Evolutionary conservation across 2,329 filamentous ascomycete species (phyloP), one percentile per base, ranked within the genome.

Genomic region (Ceratocystis diversiconidia): DNA sequence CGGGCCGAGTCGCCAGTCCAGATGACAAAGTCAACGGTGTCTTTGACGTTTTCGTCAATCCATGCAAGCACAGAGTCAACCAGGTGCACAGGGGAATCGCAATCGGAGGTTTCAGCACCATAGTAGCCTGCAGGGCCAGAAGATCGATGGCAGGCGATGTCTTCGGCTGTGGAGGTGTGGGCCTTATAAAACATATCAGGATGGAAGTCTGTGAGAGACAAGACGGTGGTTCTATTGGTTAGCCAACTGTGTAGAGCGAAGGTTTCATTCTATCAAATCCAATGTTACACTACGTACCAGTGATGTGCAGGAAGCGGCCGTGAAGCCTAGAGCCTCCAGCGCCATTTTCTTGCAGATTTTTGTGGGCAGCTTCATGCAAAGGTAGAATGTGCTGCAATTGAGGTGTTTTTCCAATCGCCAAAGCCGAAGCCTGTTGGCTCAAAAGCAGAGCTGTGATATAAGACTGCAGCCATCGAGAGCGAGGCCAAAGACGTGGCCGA

Each of bases 1-100:
- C 91, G 84, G 22, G 89, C 90, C 41, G 88, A 92, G 74, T 96
- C 91, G 69, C 91, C 91, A 1, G 92, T 96, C 91, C 91, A 96
- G 61, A 96, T 79, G 62, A 96, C 86, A 73, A 96, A 96, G 74
- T 96, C 91, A 69, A 96, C 82, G 2, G 85, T 76, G 72, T 92
- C 87, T 72, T 83, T 87, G 66, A 96, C 72, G 71, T 95, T 86
- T 55, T 85, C 81, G 57, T 84, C 79, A 63, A 99, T 87, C 92
- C 92, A 99, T 71, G 86, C 81, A 72, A 97, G 90, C 0, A 92
- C 97, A 71, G 89, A 88, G 74, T 97, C 89, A 68, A 96, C 79
- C 19, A 99, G 84, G 0, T 86, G 78, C 67, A 86, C 76, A 0
- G 94, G 92, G 1, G 89, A 84, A 76, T 99, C 94, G 79, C 94